Evolutionary conservation across 2,329 filamentous ascomycete species (phyloP).

Genomic region (Fusarium guadeloupense): DNA sequence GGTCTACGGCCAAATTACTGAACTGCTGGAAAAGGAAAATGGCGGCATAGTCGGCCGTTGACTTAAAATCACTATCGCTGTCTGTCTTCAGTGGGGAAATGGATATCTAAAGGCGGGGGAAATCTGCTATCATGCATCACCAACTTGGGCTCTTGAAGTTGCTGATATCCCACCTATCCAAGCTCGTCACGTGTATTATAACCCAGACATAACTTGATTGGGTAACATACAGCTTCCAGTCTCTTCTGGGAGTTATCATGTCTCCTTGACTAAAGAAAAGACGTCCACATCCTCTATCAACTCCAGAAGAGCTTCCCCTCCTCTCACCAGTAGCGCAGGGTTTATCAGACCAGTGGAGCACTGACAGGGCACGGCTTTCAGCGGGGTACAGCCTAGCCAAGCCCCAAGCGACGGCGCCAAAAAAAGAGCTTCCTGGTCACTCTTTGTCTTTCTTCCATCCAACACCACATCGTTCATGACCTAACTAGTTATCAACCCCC

Average conservation of each 20-base stretch:
- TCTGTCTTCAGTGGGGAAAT: slow-evolving; percentile 26
- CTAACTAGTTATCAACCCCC: slow-evolving; percentile 24
- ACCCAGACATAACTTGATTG: neutral
- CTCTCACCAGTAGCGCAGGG: neutral
- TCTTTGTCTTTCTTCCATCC: slow-evolving; percentile 9
- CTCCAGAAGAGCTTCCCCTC: slow-evolving; percentile 18
- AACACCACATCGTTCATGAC: slow-evolving; percentile 31
- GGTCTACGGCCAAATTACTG: neutral
- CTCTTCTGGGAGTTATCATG: neutral
- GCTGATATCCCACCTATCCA: neutral
- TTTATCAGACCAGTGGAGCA: slow-evolving; percentile 18
- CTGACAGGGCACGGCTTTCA: slow-evolving; percentile 28
- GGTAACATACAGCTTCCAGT: neutral
- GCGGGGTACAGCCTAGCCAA: slow-evolving; percentile 27
- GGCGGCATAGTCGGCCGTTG: slow-evolving; percentile 17
- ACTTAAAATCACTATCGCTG: slow-evolving; percentile 16
- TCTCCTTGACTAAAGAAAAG: neutral
- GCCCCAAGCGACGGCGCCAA: slow-evolving; percentile 24
- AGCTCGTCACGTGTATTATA: neutral
- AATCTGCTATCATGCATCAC: neutral
- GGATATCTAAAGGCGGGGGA: slow-evolving; percentile 14
- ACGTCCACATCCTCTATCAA: slow-evolving; percentile 2
- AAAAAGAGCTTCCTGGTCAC: slow-evolving; percentile 14
- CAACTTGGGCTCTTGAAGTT: neutral
- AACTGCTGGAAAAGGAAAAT: slow-evolving; percentile 33